Evolutionary conservation across 2,329 filamentous ascomycete species (phyloP), one percentile per base, ranked within the genome.

Genomic region (Botrytis squamosa): DNA sequence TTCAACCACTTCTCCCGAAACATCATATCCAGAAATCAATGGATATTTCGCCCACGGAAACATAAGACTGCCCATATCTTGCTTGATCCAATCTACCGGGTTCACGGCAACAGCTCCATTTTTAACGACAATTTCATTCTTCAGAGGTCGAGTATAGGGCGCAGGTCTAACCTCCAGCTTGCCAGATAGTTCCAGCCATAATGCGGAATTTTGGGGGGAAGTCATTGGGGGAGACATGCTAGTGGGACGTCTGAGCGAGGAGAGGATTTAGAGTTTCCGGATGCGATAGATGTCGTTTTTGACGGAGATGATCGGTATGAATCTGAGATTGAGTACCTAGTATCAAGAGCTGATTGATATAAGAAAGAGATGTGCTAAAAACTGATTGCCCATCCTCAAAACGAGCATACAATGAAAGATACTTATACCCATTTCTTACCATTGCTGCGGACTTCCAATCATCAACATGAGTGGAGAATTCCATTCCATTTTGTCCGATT

Each of bases 1-100:
- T 46, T 85, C 84, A 55, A 88, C 76, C 63, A 89, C 83, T 73
- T 85, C 85, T 59, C 88, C 88, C 5, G 88, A 85, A 49, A 87
- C 86, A 75, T 90, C 88, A 14, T 85, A 88, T 29, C 83, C 84
- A 4, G 86, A 82, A 22, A 89, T 77, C 22, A 73, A 74, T 14
- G 82, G 83, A 62, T 81, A 81, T 25, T 74, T 72, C 1, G 75
- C 42, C 70, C 69, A 75, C 4, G 73, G 38, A 44, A 74, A 75
- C 42, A 74, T 66, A 8, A 73, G 46, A 18, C 62, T n/a, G n/a
- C 73, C 75, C 6, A 60, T 62, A 29, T 63, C 65, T 59, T 44
- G 72, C 16, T 52, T 40, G 80, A 59, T 67, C 72, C 72, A 69
- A 74, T 85, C 84, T 29, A 85, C 80, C 1, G 82, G 83, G 74